A percentile compares a stretch with the other conserved stretches of the same genome.
These are phyloP conservation scores for Trypanosoma lewisi DNA, from an alignment of 208 protist species.

Conservation along the genomic window DNA sequence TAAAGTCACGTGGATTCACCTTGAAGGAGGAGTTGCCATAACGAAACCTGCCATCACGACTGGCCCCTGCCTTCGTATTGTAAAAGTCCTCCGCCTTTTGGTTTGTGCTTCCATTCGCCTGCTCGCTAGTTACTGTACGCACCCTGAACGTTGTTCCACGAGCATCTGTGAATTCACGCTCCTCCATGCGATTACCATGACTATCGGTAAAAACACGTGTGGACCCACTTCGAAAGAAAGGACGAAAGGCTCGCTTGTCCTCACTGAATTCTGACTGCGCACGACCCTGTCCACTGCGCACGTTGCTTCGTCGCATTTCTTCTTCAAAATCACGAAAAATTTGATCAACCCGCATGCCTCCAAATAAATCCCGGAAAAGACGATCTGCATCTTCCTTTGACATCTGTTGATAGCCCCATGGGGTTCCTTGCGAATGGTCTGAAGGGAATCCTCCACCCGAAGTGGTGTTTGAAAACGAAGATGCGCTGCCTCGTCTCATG, in stretches of 20 bases:
- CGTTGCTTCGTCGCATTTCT: conserved; percentile 54
- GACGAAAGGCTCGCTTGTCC: conserved; percentile 49
- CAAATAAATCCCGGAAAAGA: conserved; percentile 86
- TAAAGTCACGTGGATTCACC: conserved; percentile 27
- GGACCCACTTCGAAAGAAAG: conserved; percentile 57
- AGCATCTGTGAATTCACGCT: conserved; percentile 67
- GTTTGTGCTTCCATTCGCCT: conserved; percentile 74
- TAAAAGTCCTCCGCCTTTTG: conserved; percentile 62
- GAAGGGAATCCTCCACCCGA: conserved; percentile 22
- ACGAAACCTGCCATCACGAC: conserved; percentile 53
- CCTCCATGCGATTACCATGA: conserved; percentile 83
- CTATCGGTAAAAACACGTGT: conserved; percentile 61
- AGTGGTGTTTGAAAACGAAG: conserved; percentile 24
- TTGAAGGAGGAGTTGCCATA: conserved; percentile 57
- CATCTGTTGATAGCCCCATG: conserved; percentile 67
- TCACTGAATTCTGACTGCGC: conserved; percentile 41
- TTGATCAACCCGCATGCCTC: conserved; percentile 81
- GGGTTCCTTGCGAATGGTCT: conserved; percentile 16
- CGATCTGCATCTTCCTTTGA: conserved; percentile 84
- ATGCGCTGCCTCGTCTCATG: conserved; percentile 34
- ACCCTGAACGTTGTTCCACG: conserved; percentile 69
- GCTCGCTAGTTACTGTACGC: conserved; percentile 49
- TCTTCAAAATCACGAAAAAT: conserved; percentile 85
- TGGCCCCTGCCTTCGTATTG: conserved; percentile 32
- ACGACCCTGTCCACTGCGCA: conserved; percentile 21